Evolutionary conservation across 495 filamentous ascomycete genomes (phyloP), one percentile per base, ranked within the genome.

Genomic region (Xylaria sp.): DNA sequence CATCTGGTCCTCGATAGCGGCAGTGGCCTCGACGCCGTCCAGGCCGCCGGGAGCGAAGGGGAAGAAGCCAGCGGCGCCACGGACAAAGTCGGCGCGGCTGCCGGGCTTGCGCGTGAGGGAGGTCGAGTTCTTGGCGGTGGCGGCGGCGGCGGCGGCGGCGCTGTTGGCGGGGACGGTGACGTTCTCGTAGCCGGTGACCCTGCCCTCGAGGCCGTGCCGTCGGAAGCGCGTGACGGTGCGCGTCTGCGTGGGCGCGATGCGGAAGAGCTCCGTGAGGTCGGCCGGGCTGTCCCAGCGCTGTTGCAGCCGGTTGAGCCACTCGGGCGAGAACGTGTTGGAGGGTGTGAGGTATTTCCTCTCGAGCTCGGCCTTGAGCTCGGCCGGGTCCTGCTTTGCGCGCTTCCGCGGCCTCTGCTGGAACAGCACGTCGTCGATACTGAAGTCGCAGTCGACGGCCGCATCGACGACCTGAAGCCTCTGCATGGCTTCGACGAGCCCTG

Each of bases 71-170:
- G 95, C 93, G 24, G 92, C 94, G 19, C 96, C 96, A n/a, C 96
- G 88, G 26, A 99, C 95, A 79, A 98, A 97, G 63, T 98, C 95
- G 46, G 93, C 93, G 72, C 93, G 88, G 69, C 88, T 89, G 48
- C 95, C 96, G 33, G 95, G 95, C 74, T 96, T 96, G 48, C 96
- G 88, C 12, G 93, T 82, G 46, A 99, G 84, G 0, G 94, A 97
- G 0, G 97, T 99, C 29, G 95, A 98, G 76, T 97, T 97, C 82
- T 99, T 99, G 5, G 96, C 96, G 21, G 92, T 98, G 1, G 93
- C 93, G 69, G 92, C 95, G 69, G 88, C 90, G 29, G 95, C 94
- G 19, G 95, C 94, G 31, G 98, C 89, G 0, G 96, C 93, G 69
- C 93, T 95, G 69, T 88, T 90, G 29, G 95, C 94, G 19, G 95